Evolutionary conservation across 2,329 filamentous ascomycete genomes (phyloP), one percentile per base, ranked within the genome.

Genomic region (Aureobasidium sp.): DNA sequence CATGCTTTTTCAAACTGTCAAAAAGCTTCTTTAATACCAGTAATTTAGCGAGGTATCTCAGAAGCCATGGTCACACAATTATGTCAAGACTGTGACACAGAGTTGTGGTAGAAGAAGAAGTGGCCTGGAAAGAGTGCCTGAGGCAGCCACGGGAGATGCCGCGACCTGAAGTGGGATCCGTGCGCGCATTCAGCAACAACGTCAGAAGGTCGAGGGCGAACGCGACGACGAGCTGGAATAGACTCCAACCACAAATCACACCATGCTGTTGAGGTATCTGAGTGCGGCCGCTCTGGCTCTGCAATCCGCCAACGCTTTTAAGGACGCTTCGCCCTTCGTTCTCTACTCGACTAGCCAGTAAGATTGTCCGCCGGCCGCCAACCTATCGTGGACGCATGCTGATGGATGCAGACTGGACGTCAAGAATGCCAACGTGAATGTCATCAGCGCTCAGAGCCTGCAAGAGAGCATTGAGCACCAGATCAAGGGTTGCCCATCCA

Each of bases 271-370:
- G 36, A 39, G 42, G 36, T 52, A 58, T 22, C 14, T 62, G 14
- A 53, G 61, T 48, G 61, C 61, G 36, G 61, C 44, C 44, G 61
- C 61, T 27, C 61, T 62, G 31, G 61, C 61, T n/a, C 39, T 57
- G 52, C 52, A 62, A 27, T 31, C 44, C 27, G 85, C 82, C 48
- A 78, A 85, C 65, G 92, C 90, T 29, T 94, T 96, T 74, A 86
- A 84, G 65, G 88, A 96, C 75, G 91, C 92, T 2, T 92, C 90
- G 61, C 93, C 94, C 20, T 94, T 96, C 75, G 83, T 96, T 72
- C 78, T 97, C 67, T 87, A 95, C 74, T 97, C 93, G 36, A 93
- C 88, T 49, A 83, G 88, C 65, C 80, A 87, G 92, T 96, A 87
- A 70, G 87, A 59, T 42, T 15, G 45, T 25, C 44, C 34, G n/a